Evolutionary conservation across 441 rosid species (phyloP), one percentile per base, ranked within the genome.

Genomic region (Raphanus hybrid): DNA sequence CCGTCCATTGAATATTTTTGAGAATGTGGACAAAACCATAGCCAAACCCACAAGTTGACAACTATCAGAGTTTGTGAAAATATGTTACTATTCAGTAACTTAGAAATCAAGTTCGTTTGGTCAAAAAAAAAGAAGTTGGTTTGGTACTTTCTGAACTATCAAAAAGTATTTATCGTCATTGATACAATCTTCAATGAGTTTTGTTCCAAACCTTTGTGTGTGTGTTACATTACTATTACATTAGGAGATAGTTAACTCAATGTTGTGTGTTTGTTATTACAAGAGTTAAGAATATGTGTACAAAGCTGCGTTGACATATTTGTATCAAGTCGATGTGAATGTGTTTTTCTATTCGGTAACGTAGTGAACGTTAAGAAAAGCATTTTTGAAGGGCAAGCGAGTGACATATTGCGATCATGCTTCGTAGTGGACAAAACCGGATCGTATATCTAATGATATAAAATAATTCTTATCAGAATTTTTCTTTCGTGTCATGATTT

Each of bases 401-500:
- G 57, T 54, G 59, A 54, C 59, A 54, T 54, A 15, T 54, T 54
- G 59, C 59, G 20, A 54, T 54, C 59, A 54, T 54, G 59, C 59
- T 15, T 54, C 26, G 9, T 54, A 54, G 59, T 54, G 59, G 59
- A 54, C 26, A 54, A 54, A 52, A 52, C 58, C 4, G 23, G 23
- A 52, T 50, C 55, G 55, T 39, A 39, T 39, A 39, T 39, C 3
- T 8, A 39, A 39, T 41, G 48, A 11, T 41, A 10, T 41, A 41
- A 41, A 41, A 11, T 41, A 41, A 10, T 41, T 41, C 1, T 41
- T 10, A 41, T 41, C 48, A 41, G 48, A 5, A 41, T 41, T 41
- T 29, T 41, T 0, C 3, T 41, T 41, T 41, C 48, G 48, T 41
- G 7, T 60, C 26, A 60, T 75, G 73, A 60, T 60, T 68, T 8